Evolutionary conservation across 768 basidiomycete genomes (phyloP), one percentile per base, ranked within the genome.

Genomic region (Tricholomella constricta): DNA sequence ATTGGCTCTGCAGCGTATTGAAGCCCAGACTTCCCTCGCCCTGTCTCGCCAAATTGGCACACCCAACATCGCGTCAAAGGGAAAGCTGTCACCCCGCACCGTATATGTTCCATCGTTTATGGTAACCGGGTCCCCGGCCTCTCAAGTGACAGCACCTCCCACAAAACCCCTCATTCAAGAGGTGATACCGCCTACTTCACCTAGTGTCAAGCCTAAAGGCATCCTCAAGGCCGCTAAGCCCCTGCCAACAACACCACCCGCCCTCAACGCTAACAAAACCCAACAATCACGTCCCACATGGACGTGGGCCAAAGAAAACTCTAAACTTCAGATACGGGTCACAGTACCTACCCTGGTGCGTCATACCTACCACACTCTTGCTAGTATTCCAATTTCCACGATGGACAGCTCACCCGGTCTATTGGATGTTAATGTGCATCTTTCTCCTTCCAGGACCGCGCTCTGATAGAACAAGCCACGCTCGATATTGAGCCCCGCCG

Each of bases 21-120:
- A 89, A 69, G 75, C 77, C 0, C 84, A 87, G 55, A 77, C 80
- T 7, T 62, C 74, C 4, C 62, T 89, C n/a, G 57, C 73, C 0
- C 78, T 91, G 38, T 89, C 89, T 1, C 81, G 88, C 20, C 76
- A 81, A 43, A 82, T 92, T 54, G 79, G 78, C 20, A 86, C 80
- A 0, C 90, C 90, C 5, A 93, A 92, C 67, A 89, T 93, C 47
- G 69, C 78, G 3, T 83, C 84, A 47, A 93, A 92, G 66, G 90
- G 90, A n/a, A 80, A 76, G 60, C 78, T 86, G 2, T 62, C 64
- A 23, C 77, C 83, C 12, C 82, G 89, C 29, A 78, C 77, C 11
- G 83, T 83, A 1, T 64, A 73, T 36, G 73, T 91, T 22, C 86
- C 86, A 4, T 59, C 73, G 17, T 59, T 70, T 4, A 68, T 83